Evolutionary conservation across 768 basidiomycete species (phyloP), one percentile per base, ranked within the genome.

Genomic region (Pleurotus sapidus): DNA sequence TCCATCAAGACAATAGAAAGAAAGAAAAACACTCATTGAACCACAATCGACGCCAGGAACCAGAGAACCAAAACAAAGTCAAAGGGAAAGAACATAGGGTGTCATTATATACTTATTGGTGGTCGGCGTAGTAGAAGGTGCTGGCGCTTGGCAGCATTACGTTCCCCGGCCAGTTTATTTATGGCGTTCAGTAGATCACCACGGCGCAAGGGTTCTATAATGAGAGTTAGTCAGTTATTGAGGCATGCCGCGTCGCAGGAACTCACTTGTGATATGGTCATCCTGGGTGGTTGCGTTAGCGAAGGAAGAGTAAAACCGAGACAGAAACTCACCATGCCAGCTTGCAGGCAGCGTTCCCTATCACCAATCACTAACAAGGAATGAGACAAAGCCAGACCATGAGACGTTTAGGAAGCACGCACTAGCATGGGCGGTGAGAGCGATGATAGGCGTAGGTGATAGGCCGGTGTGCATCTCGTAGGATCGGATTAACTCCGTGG

Each of bases 361-460:
- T 89, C 88, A 63, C 94, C 94, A 64, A 95, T 93, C 94, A 95
- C 91, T 93, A 60, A 11, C 57, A 18, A 14, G 50, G 9, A 64
- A 56, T 47, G 12, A 60, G 25, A 46, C 1, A 46, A 5, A 25
- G 20, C 11, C 14, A 5, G 5, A 6, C n/a, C 23, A 18, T 12
- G 11, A 20, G 38, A 18, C 3, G 42, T 5, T 49, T n/a, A 45
- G 43, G n/a, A 42, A 9, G 5, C 27, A 88, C 91, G 66, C 62
- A 93, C 91, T 98, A 49, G 96, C 96, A 72, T 99, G 96, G 2
- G 96, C 96, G 1, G 97, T 98, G 40, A 99, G 77, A 1, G 97
- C 97, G 64, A 98, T 93, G 63, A 99, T 98, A 0, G 97, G 96
- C 5, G 86, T 93, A 2, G 86, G 81, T 14, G 83, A 67, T 27